Evolutionary conservation across 192 early-diverging fungal genomes (phyloP), one percentile per base, ranked within the genome.

Genomic region (Linnemannia elongata): DNA sequence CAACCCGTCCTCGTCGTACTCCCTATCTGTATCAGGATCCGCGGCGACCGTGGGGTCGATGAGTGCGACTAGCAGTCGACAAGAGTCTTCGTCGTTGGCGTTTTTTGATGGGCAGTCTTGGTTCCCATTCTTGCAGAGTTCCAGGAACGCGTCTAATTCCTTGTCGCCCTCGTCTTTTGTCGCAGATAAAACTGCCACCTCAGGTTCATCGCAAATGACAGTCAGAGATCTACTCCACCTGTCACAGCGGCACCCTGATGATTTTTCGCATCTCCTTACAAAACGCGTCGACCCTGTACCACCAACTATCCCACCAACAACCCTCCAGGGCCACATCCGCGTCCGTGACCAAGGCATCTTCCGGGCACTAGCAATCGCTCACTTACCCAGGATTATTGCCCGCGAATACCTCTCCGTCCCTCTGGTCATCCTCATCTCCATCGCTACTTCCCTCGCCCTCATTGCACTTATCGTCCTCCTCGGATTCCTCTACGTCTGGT

Each of bases 341-440:
- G 27, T 76, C 2, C 83, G 83, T 6, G 83, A 85, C 69, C 83
- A 85, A 66, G 83, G 83, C 9, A 78, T 85, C 6, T 80, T 85
- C 44, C 83, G 78, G 3, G 83, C 79, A 8, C 44, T 83, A 20
- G 85, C 82, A 5, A 87, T 87, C 33, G 85, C 85, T 24, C 82
- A 87, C 44, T 47, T 82, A 13, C 80, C 85, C 2, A 49, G 83
- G 9, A 80, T 85, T 69, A 76, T 85, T 52, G 36, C 78, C 10
- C 77, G 78, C 0, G 88, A 76, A 33, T 85, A 82, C 35, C 78
- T 90, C 15, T 76, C 95, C 0, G 82, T 93, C 0, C 92, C 93
- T 6, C 83, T 94, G 49, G 93, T 96, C 4, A 94, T 96, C 39
- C 81, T 95, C 18, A 93, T 95, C 68, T 93, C 95, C 45, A 88